These are phyloP conservation scores for Puccinia polysora DNA, from an alignment of 1,284 basidiomycete species.

Conservation along the genomic window DNA sequence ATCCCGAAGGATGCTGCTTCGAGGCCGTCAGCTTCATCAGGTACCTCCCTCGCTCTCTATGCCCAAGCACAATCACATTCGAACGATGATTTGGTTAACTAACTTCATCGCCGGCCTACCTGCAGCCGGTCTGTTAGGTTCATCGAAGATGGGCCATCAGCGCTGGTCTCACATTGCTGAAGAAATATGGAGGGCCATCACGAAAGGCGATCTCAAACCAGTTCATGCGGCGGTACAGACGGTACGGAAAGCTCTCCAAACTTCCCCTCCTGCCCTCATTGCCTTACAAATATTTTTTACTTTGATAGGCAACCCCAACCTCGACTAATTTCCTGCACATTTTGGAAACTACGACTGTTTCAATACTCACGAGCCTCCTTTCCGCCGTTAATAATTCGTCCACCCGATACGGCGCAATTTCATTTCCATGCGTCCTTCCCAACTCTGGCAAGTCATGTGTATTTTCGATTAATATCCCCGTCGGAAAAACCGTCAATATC, in stretches of 20 bases:
- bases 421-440: constrained; percentile 32
- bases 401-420: constrained; percentile 14
- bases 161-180: constrained; percentile 37
- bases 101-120: background rate
- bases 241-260: constrained; percentile 2
- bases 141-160: background rate
- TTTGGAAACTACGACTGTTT: constrained; percentile 25
- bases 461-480: constrained; percentile 29
- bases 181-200: constrained; percentile 33
- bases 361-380: constrained; percentile 19
- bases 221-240: constrained; percentile 35
- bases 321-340: constrained; percentile 41
- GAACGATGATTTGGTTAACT: background rate
- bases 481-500: constrained; percentile 37
- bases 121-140: background rate
- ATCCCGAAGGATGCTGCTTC: background rate
- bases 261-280: background rate
- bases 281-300: background rate
- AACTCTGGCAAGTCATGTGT: constrained; percentile 10
- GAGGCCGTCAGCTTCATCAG: background rate
- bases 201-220: constrained; percentile 34
- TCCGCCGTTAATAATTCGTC: constrained; percentile 22
- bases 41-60: background rate
- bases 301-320: constrained; percentile 31
- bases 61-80: background rate